phyloP scores from a whole-genome alignment of 257 asterid genomes.

The Penstemon davidsonii region DNA sequence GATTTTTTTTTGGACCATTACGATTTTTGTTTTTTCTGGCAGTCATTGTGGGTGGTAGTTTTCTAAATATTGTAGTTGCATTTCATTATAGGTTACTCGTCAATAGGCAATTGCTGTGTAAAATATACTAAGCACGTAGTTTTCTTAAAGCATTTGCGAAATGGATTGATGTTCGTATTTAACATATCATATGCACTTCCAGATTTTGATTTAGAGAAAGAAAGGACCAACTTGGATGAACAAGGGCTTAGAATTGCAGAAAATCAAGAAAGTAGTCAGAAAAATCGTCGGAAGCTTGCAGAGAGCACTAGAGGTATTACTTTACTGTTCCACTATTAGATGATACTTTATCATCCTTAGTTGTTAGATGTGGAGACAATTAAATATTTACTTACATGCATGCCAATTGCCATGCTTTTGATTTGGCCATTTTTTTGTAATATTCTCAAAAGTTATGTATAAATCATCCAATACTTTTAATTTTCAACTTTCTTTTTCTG shows the following conservation, averaged over 20 bases:
- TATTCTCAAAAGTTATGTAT: constrained; percentile 22
- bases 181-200: constrained; percentile 16
- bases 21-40: not conserved
- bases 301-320: constrained; percentile 95
- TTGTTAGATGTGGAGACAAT: not conserved
- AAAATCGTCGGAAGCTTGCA: constrained; percentile 96
- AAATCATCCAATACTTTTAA: constrained; percentile 3
- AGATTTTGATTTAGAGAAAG: constrained; percentile 97
- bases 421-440: not conserved
- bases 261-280: constrained; percentile 98
- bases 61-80: not conserved
- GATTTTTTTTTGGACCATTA: constrained; percentile 4
- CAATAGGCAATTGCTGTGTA: not conserved
- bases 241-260: constrained; percentile 97
- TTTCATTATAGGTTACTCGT: not conserved
- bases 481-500: constrained; percentile 26
- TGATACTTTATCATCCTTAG: constrained; percentile 8
- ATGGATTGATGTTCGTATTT: not conserved
- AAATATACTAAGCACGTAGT: not conserved
- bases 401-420: constrained; percentile 15
- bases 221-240: constrained; percentile 80
- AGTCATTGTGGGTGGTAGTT: not conserved
- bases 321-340: constrained; percentile 19
- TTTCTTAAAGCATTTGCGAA: not conserved
- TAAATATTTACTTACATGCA: not conserved